Percentiles rank a stretch among this genome's conserved stretches.
These are phyloP conservation scores for Candida maesae DNA, from an alignment of 805 yeast genomes.

Conservation along the genomic window DNA sequence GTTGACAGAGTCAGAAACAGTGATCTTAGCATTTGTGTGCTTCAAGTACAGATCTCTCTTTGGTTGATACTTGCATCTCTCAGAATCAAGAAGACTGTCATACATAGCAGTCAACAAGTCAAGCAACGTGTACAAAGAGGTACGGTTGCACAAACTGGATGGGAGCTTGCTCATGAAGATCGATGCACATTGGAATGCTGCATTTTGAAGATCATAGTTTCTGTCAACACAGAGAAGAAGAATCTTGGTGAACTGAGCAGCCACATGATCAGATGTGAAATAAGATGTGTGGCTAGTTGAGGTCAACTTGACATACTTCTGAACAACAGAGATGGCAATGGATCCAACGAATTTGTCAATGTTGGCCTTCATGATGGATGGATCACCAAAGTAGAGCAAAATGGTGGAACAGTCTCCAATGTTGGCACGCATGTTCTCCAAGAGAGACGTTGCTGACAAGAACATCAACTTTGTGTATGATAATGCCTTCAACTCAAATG, in stretches of 20 bases:
- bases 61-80: slow-evolving; percentile 81
- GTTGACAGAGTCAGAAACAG: slow-evolving; percentile 67
- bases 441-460: slow-evolving; percentile 71
- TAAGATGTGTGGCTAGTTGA: slow-evolving; percentile 49
- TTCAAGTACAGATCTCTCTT: slow-evolving; percentile 55
- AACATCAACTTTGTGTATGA: slow-evolving; percentile 83
- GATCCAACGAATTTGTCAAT: slow-evolving; percentile 65
- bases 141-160: slow-evolving; percentile 70
- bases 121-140: slow-evolving; percentile 69
- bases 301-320: slow-evolving; percentile 46
- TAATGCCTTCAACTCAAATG: slow-evolving; percentile 49
- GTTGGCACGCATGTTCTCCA: slow-evolving; percentile 75
- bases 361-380: slow-evolving; percentile 66
- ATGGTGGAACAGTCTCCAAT: slow-evolving; percentile 80
- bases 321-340: slow-evolving; percentile 56
- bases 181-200: slow-evolving; percentile 77
- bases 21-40: slow-evolving; percentile 37
- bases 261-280: slow-evolving; percentile 55
- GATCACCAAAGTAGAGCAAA: slow-evolving; percentile 80
- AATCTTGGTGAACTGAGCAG: slow-evolving; percentile 66
- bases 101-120: slow-evolving; percentile 77
- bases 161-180: slow-evolving; percentile 64
- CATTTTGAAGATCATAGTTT: slow-evolving; percentile 65
- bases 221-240: slow-evolving; percentile 76
- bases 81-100: slow-evolving; percentile 80